These are phyloP conservation scores for Phytophthora capsici DNA, from an alignment of 352 stramenopile species.

Conservation along the genomic window DNA sequence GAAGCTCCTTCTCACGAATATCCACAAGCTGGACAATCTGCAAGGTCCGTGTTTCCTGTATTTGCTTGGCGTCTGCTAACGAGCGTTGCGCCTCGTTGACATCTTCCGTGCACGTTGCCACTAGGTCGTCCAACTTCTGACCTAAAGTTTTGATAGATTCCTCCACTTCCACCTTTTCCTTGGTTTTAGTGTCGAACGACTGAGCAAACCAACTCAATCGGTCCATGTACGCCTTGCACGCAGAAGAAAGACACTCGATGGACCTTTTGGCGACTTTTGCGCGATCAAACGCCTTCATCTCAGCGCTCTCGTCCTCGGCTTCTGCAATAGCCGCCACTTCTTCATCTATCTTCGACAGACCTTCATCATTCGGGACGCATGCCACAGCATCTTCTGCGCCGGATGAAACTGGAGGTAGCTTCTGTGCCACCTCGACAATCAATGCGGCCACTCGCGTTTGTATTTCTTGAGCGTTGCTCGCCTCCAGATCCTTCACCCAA, in stretches of 20 bases:
- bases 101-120: constrained; percentile 24
- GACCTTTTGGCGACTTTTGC: constrained; percentile 47
- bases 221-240: constrained; percentile 49
- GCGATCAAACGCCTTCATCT: constrained; percentile 34
- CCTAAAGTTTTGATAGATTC: constrained; percentile 34
- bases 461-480: constrained; percentile 19
- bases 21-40: constrained; percentile 45
- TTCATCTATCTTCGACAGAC: constrained; percentile 24
- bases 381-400: constrained; percentile 28
- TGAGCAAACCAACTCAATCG: constrained; percentile 43
- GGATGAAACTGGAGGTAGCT: constrained; percentile 25
- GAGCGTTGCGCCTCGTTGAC: constrained; percentile 32
- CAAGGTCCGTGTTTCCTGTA: constrained; percentile 34
- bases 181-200: constrained; percentile 11
- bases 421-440: constrained; percentile 29
- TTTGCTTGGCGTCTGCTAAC: constrained; percentile 35
- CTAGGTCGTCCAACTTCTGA: constrained; percentile 21
- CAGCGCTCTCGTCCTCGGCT: constrained; percentile 15
- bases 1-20: constrained; percentile 40
- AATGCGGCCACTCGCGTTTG: constrained; percentile 20
- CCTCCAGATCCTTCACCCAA: constrained; percentile 42
- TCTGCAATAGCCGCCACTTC: constrained; percentile 34
- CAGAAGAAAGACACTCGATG: constrained; percentile 50
- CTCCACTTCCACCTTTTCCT: constrained; percentile 27
- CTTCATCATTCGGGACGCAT: constrained; percentile 20